These are phyloP conservation scores for Cladophialophora yegresii DNA, from an alignment of 2,329 filamentous ascomycete species.

Conservation along the genomic window DNA sequence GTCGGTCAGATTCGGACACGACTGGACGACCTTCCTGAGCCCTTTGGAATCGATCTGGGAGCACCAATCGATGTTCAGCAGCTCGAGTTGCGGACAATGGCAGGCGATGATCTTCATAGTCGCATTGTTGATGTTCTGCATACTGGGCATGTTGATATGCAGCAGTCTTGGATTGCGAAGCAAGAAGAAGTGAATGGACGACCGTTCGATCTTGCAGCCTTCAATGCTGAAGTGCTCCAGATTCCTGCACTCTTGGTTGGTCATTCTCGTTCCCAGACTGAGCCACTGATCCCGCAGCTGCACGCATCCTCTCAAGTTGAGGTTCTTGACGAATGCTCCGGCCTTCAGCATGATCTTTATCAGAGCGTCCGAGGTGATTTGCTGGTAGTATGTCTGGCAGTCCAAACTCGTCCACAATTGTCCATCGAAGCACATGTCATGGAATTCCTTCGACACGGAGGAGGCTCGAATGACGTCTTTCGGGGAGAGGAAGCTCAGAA, in stretches of 20 bases:
- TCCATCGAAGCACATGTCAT: constrained; percentile 86
- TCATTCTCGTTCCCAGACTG: constrained; percentile 66
- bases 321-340: constrained; percentile 84
- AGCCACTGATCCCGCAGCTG: constrained; percentile 82
- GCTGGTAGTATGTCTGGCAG: constrained; percentile 79
- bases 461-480: constrained; percentile 80
- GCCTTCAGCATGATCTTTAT: constrained; percentile 81
- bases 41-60: constrained; percentile 78
- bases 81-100: constrained; percentile 77
- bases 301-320: constrained; percentile 88
- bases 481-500: constrained; percentile 74
- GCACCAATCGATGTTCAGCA: constrained; percentile 92
- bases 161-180: constrained; percentile 75
- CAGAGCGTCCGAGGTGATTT: constrained; percentile 81
- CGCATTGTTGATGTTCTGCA: constrained; percentile 76
- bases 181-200: constrained; percentile 74
- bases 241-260: constrained; percentile 76
- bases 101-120: constrained; percentile 84
- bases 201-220: constrained; percentile 81
- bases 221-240: constrained; percentile 85
- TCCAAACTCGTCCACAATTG: constrained; percentile 89
- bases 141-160: constrained; percentile 83
- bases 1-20: constrained; percentile 73
- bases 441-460: constrained; percentile 73
- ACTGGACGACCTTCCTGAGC: constrained; percentile 69